Conservation (phyloP, 164 flowering plant genomes). For the Vitis rotundifolia region DNA sequence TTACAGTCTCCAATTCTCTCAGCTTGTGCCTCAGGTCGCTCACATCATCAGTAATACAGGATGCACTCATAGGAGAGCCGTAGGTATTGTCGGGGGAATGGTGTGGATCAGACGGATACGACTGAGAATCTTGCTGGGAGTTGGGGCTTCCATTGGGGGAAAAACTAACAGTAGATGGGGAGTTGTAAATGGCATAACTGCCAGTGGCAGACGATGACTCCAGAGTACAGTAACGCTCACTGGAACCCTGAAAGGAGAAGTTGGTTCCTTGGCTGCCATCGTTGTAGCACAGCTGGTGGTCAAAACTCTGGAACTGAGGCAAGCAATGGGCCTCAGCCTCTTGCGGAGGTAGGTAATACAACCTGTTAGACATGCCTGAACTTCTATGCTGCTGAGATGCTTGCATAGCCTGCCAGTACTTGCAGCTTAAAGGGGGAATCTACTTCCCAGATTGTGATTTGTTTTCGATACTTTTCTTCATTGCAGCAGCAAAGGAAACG, state of each 20-base stretch:
- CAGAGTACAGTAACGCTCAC: slow-evolving; percentile 35
- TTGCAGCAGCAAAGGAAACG: not conserved
- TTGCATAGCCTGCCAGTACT: slow-evolving; percentile 4
- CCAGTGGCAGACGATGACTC: slow-evolving; percentile 45
- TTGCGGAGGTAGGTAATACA: slow-evolving; percentile 22
- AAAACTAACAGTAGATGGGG: slow-evolving; percentile 31
- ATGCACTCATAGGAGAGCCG: slow-evolving; percentile 41
- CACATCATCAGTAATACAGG: slow-evolving; percentile 51
- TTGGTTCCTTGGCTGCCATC: slow-evolving; percentile 21
- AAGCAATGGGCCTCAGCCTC: slow-evolving; percentile 33
- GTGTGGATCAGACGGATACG: slow-evolving; percentile 17
- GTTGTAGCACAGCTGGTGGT: slow-evolving; percentile 20
- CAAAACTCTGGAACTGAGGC: slow-evolving; percentile 27
- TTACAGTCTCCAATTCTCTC: slow-evolving; percentile 50
- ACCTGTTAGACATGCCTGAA: slow-evolving; percentile 34
- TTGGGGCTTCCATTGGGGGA: slow-evolving; percentile 36
- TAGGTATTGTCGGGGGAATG: slow-evolving; percentile 31
- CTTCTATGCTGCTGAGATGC: slow-evolving; percentile 21
- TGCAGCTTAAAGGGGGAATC: too few species aligned
- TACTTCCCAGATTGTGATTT: too few species aligned
- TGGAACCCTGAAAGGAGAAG: slow-evolving; percentile 18
- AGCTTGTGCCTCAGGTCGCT: slow-evolving; percentile 49
- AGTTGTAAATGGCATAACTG: slow-evolving; percentile 16
- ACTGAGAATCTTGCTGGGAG: slow-evolving; percentile 41
- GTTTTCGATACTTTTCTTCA: not conserved